Evolutionary conservation across 768 basidiomycete genomes (phyloP).

Genomic region (Lactarius psammicola): DNA sequence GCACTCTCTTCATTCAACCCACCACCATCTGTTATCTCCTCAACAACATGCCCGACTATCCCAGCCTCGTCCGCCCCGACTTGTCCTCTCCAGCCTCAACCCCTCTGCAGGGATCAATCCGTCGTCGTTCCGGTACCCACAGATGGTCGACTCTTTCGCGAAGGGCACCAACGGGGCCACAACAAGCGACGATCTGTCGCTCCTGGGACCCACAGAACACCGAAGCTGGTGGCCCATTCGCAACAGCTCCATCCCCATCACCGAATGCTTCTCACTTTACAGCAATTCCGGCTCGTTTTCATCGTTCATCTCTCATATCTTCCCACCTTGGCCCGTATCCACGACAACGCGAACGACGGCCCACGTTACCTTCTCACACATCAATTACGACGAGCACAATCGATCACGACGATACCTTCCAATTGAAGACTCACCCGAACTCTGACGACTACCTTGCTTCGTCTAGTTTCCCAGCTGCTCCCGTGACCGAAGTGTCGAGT

Average conservation of each 20-base stretch:
- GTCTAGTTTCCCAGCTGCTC: background rate
- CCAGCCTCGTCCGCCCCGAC: conserved; percentile 3
- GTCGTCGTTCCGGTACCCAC: conserved; percentile 13
- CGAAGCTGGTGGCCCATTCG: background rate
- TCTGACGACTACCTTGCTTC: background rate
- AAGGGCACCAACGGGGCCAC: background rate
- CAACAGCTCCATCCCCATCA: background rate
- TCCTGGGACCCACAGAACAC: background rate
- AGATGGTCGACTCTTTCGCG: background rate
- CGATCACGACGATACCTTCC: background rate
- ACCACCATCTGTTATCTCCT: background rate
- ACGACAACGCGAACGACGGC: background rate
- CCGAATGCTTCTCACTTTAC: conserved; percentile 16
- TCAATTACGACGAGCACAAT: background rate
- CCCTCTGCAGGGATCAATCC: conserved; percentile 2
- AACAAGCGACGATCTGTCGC: background rate
- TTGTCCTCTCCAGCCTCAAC: conserved; percentile 6
- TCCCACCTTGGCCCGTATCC: conserved; percentile 1
- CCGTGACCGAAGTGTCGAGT: background rate
- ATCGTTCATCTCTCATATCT: conserved; percentile 3
- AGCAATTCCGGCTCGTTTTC: conserved; percentile 9
- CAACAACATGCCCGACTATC: conserved; percentile 10
- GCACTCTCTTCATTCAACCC: background rate
- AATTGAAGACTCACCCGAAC: background rate
- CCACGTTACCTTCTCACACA: background rate